Percentiles rank a stretch among this genome's conserved stretches.
These are phyloP conservation scores for Collybia nuda DNA, from an alignment of 768 basidiomycete genomes.

Conservation along the genomic window DNA sequence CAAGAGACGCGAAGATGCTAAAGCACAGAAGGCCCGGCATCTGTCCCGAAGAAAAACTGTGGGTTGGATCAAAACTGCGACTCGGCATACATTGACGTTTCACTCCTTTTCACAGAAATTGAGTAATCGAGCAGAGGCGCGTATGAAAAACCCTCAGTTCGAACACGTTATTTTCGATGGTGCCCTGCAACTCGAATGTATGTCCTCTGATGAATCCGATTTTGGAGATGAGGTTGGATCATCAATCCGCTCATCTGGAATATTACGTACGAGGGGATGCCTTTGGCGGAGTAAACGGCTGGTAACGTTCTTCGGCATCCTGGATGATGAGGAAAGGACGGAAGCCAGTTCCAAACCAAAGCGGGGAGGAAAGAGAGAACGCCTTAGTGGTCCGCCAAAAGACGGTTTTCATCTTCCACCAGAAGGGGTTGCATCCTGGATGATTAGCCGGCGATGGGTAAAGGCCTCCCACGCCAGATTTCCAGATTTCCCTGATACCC, in stretches of 20 bases:
- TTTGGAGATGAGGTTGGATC: slow-evolving; percentile 36
- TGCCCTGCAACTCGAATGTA: slow-evolving; percentile 71
- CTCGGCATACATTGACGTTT: slow-evolving; percentile 3
- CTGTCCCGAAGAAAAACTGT: slow-evolving; percentile 63
- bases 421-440: slow-evolving; percentile 65
- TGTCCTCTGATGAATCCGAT: slow-evolving; percentile 81
- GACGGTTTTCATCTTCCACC: slow-evolving; percentile 62
- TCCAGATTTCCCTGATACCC: slow-evolving; percentile 43
- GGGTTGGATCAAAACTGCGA: slow-evolving; percentile 21
- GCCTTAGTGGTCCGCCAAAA: slow-evolving; percentile 53
- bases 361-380: slow-evolving; percentile 59
- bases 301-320: slow-evolving; percentile 53
- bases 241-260: slow-evolving; percentile 25
- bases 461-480: slow-evolving; percentile 36
- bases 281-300: slow-evolving; percentile 71
- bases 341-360: slow-evolving; percentile 50
- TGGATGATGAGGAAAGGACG: slow-evolving; percentile 57
- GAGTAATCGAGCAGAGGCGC: slow-evolving; percentile 57
- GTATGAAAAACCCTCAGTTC: slow-evolving; percentile 51
- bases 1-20: slow-evolving; percentile 57
- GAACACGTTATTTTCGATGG: slow-evolving; percentile 68
- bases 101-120: slow-evolving; percentile 53
- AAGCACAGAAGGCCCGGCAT: slow-evolving; percentile 62
- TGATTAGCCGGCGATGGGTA: slow-evolving; percentile 73
- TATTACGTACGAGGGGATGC: slow-evolving; percentile 57